Conservation (phyloP, 2,329 filamentous ascomycete genomes). For the Colletotrichum noveboracense region DNA sequence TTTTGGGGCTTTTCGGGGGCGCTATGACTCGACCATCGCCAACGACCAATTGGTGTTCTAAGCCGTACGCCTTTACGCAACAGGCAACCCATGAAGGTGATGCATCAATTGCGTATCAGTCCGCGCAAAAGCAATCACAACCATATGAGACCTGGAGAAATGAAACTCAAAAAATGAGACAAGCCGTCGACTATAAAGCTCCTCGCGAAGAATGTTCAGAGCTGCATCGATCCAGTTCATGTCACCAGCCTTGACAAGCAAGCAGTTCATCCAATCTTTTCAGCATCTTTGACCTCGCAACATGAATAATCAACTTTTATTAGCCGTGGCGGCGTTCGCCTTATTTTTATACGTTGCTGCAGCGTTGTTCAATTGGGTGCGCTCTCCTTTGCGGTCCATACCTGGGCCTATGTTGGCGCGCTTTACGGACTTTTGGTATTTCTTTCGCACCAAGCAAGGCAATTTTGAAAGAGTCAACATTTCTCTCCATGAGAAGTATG, state of each 20-base stretch:
- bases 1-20: not conserved
- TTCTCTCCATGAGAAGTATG: slow-evolving; percentile 33
- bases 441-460: slow-evolving; percentile 27
- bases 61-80: not conserved
- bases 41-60: not conserved
- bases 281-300: too few species aligned
- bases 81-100: not conserved
- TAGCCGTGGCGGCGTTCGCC: not conserved
- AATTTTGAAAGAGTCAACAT: slow-evolving; percentile 31
- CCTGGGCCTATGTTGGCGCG: slow-evolving; percentile 31
- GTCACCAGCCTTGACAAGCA: not conserved
- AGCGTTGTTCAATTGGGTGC: not conserved
- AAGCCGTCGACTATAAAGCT: not conserved
- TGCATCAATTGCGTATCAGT: not conserved
- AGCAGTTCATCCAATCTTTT: not conserved
- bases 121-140: not conserved
- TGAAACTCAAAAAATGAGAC: not conserved
- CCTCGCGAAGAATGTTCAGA: not conserved
- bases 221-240: not conserved
- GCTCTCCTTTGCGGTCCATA: slow-evolving; percentile 29
- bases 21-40: not conserved
- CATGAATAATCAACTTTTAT: not conserved
- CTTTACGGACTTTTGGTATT: slow-evolving; percentile 34
- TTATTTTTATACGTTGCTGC: not conserved
- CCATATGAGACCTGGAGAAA: not conserved